Conservation (phyloP, 345 rosid genomes). For the Lepidium aucheri region DNA sequence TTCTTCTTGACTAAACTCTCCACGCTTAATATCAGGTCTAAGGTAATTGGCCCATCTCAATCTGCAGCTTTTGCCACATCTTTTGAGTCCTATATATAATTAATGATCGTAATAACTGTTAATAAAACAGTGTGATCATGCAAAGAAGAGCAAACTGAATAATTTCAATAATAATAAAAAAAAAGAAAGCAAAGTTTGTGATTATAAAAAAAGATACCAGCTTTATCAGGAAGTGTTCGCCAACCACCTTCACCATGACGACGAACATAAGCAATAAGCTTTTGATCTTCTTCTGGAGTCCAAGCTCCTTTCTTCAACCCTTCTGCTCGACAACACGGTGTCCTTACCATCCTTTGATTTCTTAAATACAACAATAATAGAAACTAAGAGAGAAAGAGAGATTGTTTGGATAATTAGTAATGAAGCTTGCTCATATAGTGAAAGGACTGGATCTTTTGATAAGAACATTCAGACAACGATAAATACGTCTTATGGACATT, state of each 20-base stretch:
- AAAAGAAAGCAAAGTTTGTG: no score
- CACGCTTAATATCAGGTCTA: constrained; percentile 39
- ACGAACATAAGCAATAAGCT: constrained; percentile 26
- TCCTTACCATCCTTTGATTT: constrained; percentile 32
- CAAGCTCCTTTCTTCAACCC: constrained; percentile 45
- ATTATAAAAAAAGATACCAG: constrained; percentile 17
- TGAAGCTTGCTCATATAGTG: not conserved
- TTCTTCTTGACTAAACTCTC: constrained; percentile 31
- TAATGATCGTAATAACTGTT: not conserved
- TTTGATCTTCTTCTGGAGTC: constrained; percentile 37
- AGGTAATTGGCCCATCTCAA: constrained; percentile 42
- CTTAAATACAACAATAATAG: not conserved
- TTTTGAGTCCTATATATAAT: constrained; percentile 37
- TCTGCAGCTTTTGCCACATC: constrained; percentile 47
- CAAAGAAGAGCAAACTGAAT: no score
- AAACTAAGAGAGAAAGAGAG: not conserved
- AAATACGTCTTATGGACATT: constrained; percentile 18
- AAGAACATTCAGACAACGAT: constrained; percentile 18
- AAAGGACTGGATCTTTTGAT: constrained; percentile 17
- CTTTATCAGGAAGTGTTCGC: constrained; percentile 40
- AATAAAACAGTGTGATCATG: not conserved
- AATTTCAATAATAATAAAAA: no score
- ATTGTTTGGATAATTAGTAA: not conserved
- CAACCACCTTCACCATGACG: constrained; percentile 37
- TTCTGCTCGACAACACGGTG: constrained; percentile 27